These are phyloP conservation scores for Colletotrichum acutatum DNA, from an alignment of 2,329 filamentous ascomycete genomes.

Conservation along the genomic window DNA sequence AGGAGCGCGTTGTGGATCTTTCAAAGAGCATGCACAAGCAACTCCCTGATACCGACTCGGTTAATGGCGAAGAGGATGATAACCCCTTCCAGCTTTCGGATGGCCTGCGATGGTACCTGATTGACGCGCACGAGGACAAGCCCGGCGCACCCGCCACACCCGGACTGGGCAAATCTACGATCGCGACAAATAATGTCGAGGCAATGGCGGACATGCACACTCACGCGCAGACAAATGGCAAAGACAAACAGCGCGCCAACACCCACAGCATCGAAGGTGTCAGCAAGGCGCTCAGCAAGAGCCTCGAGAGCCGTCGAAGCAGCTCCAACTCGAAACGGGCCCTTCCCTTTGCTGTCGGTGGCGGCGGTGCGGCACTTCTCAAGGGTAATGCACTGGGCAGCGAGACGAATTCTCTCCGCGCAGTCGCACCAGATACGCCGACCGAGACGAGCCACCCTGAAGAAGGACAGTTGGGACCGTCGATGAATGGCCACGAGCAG, in stretches of 20 bases:
- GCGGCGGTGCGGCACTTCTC: constrained; percentile 45
- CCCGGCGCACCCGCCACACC: constrained; percentile 91
- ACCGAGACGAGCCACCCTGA: constrained; percentile 54
- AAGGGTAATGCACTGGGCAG: constrained; percentile 66
- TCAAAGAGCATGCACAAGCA: constrained; percentile 74
- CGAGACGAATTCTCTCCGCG: constrained; percentile 69
- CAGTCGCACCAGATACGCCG: constrained; percentile 56
- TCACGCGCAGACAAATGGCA: constrained; percentile 54
- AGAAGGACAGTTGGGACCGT: constrained; percentile 38
- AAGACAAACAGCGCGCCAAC: constrained; percentile 57
- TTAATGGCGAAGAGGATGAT: constrained; percentile 78
- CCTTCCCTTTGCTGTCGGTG: constrained; percentile 61
- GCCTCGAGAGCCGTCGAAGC: constrained; percentile 89
- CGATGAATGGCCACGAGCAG: constrained; percentile 21
- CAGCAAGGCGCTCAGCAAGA: constrained; percentile 84
- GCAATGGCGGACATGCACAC: constrained; percentile 79
- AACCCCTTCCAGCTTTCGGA: constrained; percentile 98
- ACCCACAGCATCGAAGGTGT: constrained; percentile 75
- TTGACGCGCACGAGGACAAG: constrained; percentile 94
- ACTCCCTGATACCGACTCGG: constrained; percentile 59
- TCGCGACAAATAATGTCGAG: constrained; percentile 87
- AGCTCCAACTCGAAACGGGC: constrained; percentile 88
- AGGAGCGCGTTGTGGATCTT: constrained; percentile 93
- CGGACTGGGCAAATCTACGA: constrained; percentile 89
- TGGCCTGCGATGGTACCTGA: constrained; percentile 93